A percentile compares a stretch with the other conserved stretches of the same genome.
Evolutionary conservation across 306 rosid species (phyloP).

Genomic region (Dalbergia cultrata): DNA sequence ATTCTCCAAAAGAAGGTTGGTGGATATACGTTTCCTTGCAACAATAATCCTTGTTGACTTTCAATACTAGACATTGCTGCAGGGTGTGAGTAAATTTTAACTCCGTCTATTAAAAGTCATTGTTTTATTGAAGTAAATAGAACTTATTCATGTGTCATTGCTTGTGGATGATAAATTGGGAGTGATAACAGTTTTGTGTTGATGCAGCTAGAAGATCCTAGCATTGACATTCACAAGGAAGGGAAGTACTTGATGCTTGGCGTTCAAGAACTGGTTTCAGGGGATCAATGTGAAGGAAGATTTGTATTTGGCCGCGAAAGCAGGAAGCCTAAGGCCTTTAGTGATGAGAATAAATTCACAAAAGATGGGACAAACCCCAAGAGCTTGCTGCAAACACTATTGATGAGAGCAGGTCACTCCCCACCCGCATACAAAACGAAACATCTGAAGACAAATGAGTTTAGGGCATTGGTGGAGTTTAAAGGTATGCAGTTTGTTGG

Average conservation of each 20-base stretch:
- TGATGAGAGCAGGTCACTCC: conserved; percentile 97
- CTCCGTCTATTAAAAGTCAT: background rate
- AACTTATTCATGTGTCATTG: background rate
- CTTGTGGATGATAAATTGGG: conserved; percentile 8
- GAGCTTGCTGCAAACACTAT: conserved; percentile 87
- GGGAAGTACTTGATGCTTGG: conserved; percentile 92
- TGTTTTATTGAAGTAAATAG: background rate
- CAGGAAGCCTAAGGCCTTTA: conserved; percentile 62
- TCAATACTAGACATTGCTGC: conserved; percentile 5
- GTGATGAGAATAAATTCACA: conserved; percentile 70
- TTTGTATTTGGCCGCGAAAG: conserved; percentile 94
- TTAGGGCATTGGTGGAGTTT: conserved; percentile 93
- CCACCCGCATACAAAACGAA: conserved; percentile 96
- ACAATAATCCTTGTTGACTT: conserved; percentile 27
- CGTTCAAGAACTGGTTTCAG: conserved; percentile 81
- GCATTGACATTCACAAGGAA: conserved; percentile 83
- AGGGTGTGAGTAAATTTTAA: conserved; percentile 14
- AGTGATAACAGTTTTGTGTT: conserved; percentile 24
- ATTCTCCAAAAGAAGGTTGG: conserved; percentile 90
- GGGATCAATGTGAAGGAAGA: conserved; percentile 97
- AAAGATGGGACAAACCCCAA: conserved; percentile 93
- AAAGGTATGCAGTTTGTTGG: conserved; percentile 99
- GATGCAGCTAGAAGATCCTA: conserved; percentile 88
- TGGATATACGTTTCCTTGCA: conserved; percentile 22
- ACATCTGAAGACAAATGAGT: conserved; percentile 95